Conservation (phyloP, 768 basidiomycete genomes). For the Rhizopogon sp. region DNA sequence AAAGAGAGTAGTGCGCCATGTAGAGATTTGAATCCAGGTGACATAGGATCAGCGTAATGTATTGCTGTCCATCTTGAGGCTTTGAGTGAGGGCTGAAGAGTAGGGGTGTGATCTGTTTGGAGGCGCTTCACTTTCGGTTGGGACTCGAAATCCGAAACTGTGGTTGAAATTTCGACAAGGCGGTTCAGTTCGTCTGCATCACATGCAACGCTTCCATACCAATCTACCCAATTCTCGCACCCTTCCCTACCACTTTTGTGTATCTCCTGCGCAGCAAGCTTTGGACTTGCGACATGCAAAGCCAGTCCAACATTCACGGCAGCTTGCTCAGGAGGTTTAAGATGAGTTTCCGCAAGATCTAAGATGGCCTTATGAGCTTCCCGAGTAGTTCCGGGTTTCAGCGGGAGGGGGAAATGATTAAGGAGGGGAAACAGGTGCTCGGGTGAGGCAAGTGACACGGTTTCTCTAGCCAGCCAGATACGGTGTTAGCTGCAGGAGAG, state of each 20-base stretch:
- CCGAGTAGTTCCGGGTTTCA: slow-evolving; percentile 34
- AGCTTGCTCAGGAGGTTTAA: slow-evolving; percentile 43
- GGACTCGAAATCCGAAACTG: slow-evolving; percentile 14
- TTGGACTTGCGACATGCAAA: slow-evolving; percentile 74
- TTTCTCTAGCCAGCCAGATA: slow-evolving; percentile 55
- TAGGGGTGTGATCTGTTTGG: slow-evolving; percentile 75
- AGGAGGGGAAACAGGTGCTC: slow-evolving; percentile 74
- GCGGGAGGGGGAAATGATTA: slow-evolving; percentile 49
- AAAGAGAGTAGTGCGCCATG: slow-evolving; percentile 58
- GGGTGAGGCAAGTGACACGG: slow-evolving; percentile 68
- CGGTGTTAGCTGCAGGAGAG: not conserved
- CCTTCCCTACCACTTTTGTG: slow-evolving; percentile 21
- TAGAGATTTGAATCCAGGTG: slow-evolving; percentile 64
- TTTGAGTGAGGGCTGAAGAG: slow-evolving; percentile 40
- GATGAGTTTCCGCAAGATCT: slow-evolving; percentile 38
- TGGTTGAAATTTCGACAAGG: slow-evolving; percentile 41
- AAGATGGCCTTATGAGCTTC: slow-evolving; percentile 38
- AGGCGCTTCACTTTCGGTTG: slow-evolving; percentile 44
- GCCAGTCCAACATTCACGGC: slow-evolving; percentile 70
- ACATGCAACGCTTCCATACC: slow-evolving; percentile 74
- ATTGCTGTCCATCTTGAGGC: slow-evolving; percentile 62
- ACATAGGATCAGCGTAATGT: slow-evolving; percentile 67
- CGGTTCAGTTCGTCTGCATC: slow-evolving; percentile 54
- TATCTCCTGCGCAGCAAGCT: slow-evolving; percentile 56
- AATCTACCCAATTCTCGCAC: slow-evolving; percentile 79